Evolutionary conservation across 2,329 filamentous ascomycete species (phyloP).

Genomic region (Fusarium sp.): DNA sequence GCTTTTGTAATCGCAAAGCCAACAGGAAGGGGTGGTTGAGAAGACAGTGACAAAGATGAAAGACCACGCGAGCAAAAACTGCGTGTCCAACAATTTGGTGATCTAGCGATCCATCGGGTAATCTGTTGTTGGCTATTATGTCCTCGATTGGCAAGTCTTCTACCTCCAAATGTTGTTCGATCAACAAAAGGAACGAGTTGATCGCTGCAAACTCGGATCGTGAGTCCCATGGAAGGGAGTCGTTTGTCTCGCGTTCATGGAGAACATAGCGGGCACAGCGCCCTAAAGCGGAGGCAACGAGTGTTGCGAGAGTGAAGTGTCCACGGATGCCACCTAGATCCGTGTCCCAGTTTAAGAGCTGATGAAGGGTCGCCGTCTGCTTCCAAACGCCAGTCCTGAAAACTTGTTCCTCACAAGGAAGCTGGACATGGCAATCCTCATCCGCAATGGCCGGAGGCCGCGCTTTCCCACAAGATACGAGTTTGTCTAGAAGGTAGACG

Average conservation of each 20-base stretch:
- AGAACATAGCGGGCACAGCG: not conserved
- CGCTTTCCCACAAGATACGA: not conserved
- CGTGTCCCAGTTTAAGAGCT: not conserved
- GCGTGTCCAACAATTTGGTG: not conserved
- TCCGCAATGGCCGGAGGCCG: not conserved
- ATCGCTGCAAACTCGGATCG: not conserved
- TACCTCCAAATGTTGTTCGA: not conserved
- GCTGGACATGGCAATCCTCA: not conserved
- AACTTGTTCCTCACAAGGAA: not conserved
- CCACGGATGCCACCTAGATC: not conserved
- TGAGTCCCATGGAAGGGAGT: not conserved
- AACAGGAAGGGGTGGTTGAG: not conserved
- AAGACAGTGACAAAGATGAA: not conserved
- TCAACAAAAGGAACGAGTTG: not conserved
- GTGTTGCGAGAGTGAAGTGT: not conserved
- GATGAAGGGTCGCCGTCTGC: not conserved
- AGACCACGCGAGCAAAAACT: not conserved
- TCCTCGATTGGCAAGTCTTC: not conserved
- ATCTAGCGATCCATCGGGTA: not conserved
- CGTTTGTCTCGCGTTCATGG: not conserved
- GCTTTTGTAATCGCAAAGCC: rapidly evolving
- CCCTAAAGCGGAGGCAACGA: not conserved
- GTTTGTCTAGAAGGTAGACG: not conserved
- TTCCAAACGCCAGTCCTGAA: not conserved
- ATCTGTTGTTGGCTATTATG: not conserved